Conservation (phyloP, 768 basidiomycete species). For the Psilocybe subaeruginosa region DNA sequence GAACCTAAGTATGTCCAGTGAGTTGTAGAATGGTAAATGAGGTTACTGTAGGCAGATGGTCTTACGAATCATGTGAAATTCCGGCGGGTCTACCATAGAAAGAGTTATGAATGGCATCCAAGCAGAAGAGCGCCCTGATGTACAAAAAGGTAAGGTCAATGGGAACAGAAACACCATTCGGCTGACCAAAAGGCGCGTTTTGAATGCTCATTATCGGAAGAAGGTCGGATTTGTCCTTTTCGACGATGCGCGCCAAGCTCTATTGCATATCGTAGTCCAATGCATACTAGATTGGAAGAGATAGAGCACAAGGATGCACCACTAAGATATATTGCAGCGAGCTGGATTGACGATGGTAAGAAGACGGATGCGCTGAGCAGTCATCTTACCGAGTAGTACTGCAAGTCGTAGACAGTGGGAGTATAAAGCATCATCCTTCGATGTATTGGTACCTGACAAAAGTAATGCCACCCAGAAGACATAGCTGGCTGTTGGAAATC, state of each 20-base stretch:
- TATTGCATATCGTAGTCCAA: conserved; percentile 74
- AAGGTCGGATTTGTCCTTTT: conserved; percentile 35
- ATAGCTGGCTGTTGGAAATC: conserved; percentile 32
- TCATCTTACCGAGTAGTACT: conserved; percentile 58
- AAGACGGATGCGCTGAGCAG: background rate
- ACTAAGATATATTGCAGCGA: conserved; percentile 54
- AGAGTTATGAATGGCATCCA: conserved; percentile 54
- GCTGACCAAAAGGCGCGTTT: conserved; percentile 69
- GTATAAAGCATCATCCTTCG: conserved; percentile 64
- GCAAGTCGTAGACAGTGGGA: conserved; percentile 74
- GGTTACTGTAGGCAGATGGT: background rate
- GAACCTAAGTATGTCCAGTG: conserved; percentile 45
- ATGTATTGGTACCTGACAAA: conserved; percentile 66
- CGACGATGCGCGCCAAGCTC: conserved; percentile 76
- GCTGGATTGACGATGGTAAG: conserved; percentile 31
- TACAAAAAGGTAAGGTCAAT: background rate
- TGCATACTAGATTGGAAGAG: conserved; percentile 70
- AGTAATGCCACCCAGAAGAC: conserved; percentile 68
- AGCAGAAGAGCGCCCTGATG: conserved; percentile 52
- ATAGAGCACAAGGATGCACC: conserved; percentile 62
- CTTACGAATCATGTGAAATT: conserved; percentile 79
- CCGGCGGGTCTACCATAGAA: conserved; percentile 74
- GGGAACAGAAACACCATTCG: background rate
- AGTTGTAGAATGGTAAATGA: background rate
- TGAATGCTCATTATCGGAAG: conserved; percentile 71